Evolutionary conservation across 345 rosid species (phyloP), one percentile per base, ranked within the genome.

Genomic region (Populus tremula): DNA sequence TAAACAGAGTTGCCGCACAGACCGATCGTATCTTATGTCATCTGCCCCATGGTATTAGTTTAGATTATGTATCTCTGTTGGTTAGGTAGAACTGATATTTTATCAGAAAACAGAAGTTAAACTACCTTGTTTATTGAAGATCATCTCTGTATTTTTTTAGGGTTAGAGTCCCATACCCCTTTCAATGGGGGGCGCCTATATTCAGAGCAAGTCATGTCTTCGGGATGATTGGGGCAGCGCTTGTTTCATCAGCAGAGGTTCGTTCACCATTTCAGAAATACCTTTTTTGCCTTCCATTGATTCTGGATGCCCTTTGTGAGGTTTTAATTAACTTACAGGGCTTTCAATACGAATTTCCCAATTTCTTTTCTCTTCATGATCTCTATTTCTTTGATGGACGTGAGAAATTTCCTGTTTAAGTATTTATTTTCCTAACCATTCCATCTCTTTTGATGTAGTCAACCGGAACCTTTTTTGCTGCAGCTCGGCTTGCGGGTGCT

Each of bases 131-230:
- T 68, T 71, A 38, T 67, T 77, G 64, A 59, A 10, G 45, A 35
- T 47, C n/a, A 27, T 16, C 53, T 70, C 2, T 29, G 25, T 66
- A n/a, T 16, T 50, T 70, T 73, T 85, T 49, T 62, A 96, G 99
- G 99, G 88, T 96, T 73, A 92, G 87, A 76, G 74, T 96, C 61
- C 98, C 98, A 20, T 93, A 93, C 76, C 99, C 99, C 6, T 92
- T 96, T 76, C 99, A 96, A 79, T 96, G 97, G 97, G 99, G 97
- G 72, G 86, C 99, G 77, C 99, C 99, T 5, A 86, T 93, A 85
- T 96, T 96, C 79, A 87, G 87, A 85, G 99, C 98, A 50, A 89
- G 90, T 87, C 99, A 93, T 81, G 94, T 93, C 67, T 96, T 96
- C 67, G 99, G 95, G 69, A 96, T 93, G 99, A 83, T 93, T 76